Base-by-base conservation (phyloP, 139 green algal species). In the Marvania coccoides region DNA sequence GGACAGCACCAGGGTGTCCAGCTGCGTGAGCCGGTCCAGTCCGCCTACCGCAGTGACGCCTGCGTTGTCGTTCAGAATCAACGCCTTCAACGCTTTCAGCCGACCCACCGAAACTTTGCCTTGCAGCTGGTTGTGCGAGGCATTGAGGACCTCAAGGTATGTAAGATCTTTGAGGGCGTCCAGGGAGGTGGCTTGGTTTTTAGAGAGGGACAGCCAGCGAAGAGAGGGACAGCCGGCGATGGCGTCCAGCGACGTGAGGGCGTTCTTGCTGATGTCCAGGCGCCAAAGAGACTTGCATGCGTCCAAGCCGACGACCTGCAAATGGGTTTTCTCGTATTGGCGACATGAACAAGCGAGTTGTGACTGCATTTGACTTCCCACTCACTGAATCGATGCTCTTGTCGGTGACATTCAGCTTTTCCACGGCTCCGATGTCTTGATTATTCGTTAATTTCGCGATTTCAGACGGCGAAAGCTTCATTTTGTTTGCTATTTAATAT, bases 1-100 rank as follows among this genome's bases (percentile, higher is more conserved):
- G 28, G 54, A 72, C 36, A 81, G 47, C 28, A 81, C 65, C 30
- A 81, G 42, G 12, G 74, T 79, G 57, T 81, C 75, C 6, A 81
- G 55, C 23, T 66, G 26, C 29, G 14, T 42, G 10, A 57, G 45
- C 40, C 57, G 47, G n/a, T 74, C 70, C 30, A 81, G 62, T 1
- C 69, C 73, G 63, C 53, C 46, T 8, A 79, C 58, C 23, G 51
- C 33, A 6, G 62, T 58, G 29, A 81, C n/a, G 1, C 45, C 14
- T 9, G 48, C 14, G 54, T 81, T 81, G 40, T 79, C 38, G 19
- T 71, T 81, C 3, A 79, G 47, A 23, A 81, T 73, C 2, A 81
- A 31, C 2, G 74, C 74, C 28, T 74, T 73, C 10, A 81, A 31
- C n/a, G 47, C 14, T 9, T 36, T 33, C 9, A 81, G 47, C 9